Evolutionary conservation across 108 stramenopile genomes (phyloP).

Genomic region (Epithemia pelagica): DNA sequence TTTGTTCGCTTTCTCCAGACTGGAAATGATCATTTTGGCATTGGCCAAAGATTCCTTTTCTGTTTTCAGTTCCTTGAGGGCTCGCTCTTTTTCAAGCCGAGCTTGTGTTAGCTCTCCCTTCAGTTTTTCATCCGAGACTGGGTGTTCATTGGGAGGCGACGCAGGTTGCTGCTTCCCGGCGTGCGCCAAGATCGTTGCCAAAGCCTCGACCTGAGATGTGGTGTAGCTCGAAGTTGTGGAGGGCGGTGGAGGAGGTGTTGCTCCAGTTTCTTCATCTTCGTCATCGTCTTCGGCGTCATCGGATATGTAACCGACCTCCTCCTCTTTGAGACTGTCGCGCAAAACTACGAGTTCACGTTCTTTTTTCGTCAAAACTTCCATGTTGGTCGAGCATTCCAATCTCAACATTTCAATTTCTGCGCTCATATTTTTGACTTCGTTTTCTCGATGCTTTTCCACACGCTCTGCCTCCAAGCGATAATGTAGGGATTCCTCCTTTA

Average conservation of each 20-base stretch:
- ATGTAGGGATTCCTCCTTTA: neutral
- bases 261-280: slow-evolving; percentile 17
- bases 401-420: slow-evolving; percentile 29
- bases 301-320: slow-evolving; percentile 44
- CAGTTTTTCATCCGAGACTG: slow-evolving; percentile 18
- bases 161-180: slow-evolving; percentile 2
- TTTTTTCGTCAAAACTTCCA: slow-evolving; percentile 46
- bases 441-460: slow-evolving; percentile 9
- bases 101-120: slow-evolving; percentile 13
- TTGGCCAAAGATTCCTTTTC: slow-evolving; percentile 47
- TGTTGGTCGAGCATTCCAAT: slow-evolving; percentile 29
- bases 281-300: slow-evolving; percentile 47
- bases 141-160: slow-evolving; percentile 4
- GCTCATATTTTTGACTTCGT: slow-evolving; percentile 11
- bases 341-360: slow-evolving; percentile 43
- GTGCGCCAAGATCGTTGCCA: slow-evolving; percentile 15
- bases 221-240: neutral
- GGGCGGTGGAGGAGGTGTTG: neutral
- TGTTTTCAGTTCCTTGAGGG: slow-evolving; percentile 18
- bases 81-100: slow-evolving; percentile 10
- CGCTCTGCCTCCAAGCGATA: neutral
- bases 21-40: slow-evolving; percentile 68
- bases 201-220: slow-evolving; percentile 11
- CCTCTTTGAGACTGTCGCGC: slow-evolving; percentile 38
- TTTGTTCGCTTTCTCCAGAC: slow-evolving; percentile 58